A percentile compares a stretch with the other conserved stretches of the same genome.
These are phyloP conservation scores for Letharia lupina DNA, from an alignment of 495 filamentous ascomycete genomes.

Conservation along the genomic window DNA sequence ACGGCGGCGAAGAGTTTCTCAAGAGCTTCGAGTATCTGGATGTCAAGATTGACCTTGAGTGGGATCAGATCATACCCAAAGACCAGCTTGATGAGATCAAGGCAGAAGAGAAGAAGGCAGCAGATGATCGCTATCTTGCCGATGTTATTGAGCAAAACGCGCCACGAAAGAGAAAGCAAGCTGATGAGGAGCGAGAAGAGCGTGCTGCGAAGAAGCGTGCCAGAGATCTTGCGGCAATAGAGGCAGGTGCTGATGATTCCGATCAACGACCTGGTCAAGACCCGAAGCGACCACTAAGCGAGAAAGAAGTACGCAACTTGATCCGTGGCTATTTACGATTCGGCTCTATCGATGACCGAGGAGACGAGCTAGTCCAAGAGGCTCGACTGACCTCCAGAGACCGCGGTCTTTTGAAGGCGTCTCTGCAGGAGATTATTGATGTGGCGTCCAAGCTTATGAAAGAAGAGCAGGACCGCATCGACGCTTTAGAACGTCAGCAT, in stretches of 20 bases:
- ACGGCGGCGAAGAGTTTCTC: slow-evolving; percentile 88
- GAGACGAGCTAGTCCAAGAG: slow-evolving; percentile 76
- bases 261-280: slow-evolving; percentile 58
- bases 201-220: slow-evolving; percentile 89
- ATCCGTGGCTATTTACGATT: slow-evolving; percentile 80
- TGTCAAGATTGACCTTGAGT: slow-evolving; percentile 87
- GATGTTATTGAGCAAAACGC: slow-evolving; percentile 77
- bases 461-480: slow-evolving; percentile 55
- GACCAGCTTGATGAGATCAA: slow-evolving; percentile 83
- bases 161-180: slow-evolving; percentile 72
- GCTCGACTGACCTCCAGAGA: slow-evolving; percentile 76
- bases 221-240: slow-evolving; percentile 51
- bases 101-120: slow-evolving; percentile 74
- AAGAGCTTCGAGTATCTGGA: slow-evolving; percentile 82
- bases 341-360: slow-evolving; percentile 77
- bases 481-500: slow-evolving; percentile 53
- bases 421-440: slow-evolving; percentile 63
- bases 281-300: slow-evolving; percentile 74
- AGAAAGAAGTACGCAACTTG: slow-evolving; percentile 86
- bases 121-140: slow-evolving; percentile 73
- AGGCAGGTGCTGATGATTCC: slow-evolving; percentile 44
- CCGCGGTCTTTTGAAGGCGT: slow-evolving; percentile 59
- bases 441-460: slow-evolving; percentile 60
- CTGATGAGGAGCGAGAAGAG: slow-evolving; percentile 67
- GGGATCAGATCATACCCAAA: slow-evolving; percentile 97